Conservation (phyloP, 2,329 filamentous ascomycete genomes). For the Epichloe uncinata region DNA sequence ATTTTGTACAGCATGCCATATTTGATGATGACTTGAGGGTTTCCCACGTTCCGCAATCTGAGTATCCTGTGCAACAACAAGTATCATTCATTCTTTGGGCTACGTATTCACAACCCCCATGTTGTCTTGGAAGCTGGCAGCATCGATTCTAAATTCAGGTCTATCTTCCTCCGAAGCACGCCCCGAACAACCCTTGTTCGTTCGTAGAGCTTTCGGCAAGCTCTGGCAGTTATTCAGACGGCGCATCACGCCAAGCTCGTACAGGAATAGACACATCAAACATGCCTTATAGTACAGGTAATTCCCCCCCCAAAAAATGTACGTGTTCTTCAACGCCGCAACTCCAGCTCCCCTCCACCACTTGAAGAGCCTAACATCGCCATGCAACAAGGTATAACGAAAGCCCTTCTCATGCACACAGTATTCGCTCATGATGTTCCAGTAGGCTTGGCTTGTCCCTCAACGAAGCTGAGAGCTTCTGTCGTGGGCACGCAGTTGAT, state of each 20-base stretch:
- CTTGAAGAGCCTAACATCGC: no score
- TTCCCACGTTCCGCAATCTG: not conserved
- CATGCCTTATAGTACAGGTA: not conserved
- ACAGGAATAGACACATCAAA: not conserved
- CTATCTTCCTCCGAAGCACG: not conserved
- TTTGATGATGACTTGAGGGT: not conserved
- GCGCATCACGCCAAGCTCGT: not conserved
- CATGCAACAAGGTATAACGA: no score
- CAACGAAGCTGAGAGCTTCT: constrained; percentile 85
- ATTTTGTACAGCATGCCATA: not conserved
- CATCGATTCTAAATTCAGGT: not conserved
- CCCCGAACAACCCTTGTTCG: no score
- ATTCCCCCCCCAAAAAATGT: not conserved
- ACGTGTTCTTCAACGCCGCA: not conserved
- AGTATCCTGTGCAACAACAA: not conserved
- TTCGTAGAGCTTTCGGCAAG: not conserved
- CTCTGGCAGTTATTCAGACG: not conserved
- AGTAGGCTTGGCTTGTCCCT: constrained; percentile 50
- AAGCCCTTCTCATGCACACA: not conserved
- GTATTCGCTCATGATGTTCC: constrained; percentile 7
- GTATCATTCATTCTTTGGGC: no score
- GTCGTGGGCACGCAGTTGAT: constrained; percentile 84
- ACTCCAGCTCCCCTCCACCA: not conserved
- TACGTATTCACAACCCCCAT: not conserved
- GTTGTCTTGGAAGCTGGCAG: not conserved